Evolutionary conservation across 257 asterid species (phyloP), one percentile per base, ranked within the genome.

Genomic region (Gentiana straminea): DNA sequence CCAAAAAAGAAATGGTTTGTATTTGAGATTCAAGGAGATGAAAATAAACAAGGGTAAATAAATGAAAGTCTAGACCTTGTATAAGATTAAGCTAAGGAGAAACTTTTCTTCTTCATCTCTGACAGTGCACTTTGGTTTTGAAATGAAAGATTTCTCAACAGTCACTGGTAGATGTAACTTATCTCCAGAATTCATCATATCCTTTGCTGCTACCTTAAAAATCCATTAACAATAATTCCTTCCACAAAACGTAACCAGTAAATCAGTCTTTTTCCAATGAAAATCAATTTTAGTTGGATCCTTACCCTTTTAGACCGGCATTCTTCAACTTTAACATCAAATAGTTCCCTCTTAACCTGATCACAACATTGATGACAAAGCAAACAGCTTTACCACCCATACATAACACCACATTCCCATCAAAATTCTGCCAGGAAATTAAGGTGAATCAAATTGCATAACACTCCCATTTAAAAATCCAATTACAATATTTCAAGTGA

Each of bases 141-240:
- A 57, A 15, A 81, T 51, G 38, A 80, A 80, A 58, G 68, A 54
- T 65, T 73, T 71, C 48, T 78, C 78, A 67, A 85, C 82, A 44
- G 97, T 77, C 70, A 70, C 85, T 4, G 95, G 99, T 64, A 92
- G 84, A 60, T 65, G 70, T 69, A 88, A 66, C 62, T 68, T 69
- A 62, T 92, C 97, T 57, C 97, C 97, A 48, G 58, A 11, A 55
- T 58, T 72, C 84, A 92, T 77, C 49, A 67, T 60, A 49, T 85
- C 94, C 78, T 81, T 85, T 52, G 97, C 95, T 64, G 83, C 85
- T 55, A 92, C 77, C 97, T 88, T 63, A 49, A 60, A 33, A 66
- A 67, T 39, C 48, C 7, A 39, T 46, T 3, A 55, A 41, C 24
- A 57, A 58, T n/a, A 51, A 8, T 24, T 2, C 33, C 32, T 15